Percentiles rank a stretch among this genome's conserved stretches.
Evolutionary conservation across 768 basidiomycete genomes (phyloP).

Genomic region (Mycena crocata): DNA sequence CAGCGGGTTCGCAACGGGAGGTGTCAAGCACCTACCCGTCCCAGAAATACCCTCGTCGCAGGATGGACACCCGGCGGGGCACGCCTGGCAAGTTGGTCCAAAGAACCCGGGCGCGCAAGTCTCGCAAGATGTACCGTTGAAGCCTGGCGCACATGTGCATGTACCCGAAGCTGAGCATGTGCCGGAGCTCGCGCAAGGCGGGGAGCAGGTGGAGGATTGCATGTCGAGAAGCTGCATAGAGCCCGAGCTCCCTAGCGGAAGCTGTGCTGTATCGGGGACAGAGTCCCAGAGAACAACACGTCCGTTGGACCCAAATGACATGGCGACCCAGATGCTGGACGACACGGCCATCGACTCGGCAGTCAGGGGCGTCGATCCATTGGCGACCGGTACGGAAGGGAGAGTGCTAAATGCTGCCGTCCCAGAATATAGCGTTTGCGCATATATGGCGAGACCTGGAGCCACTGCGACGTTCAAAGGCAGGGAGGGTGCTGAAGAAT

Average conservation of each 20-base stretch:
- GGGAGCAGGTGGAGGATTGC: constrained; percentile 80
- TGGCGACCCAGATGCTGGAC: constrained; percentile 73
- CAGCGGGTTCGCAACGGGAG: constrained; percentile 62
- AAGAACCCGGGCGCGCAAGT: constrained; percentile 80
- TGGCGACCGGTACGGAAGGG: constrained; percentile 59
- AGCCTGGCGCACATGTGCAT: constrained; percentile 80
- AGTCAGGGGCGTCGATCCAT: constrained; percentile 61
- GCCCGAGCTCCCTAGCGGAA: constrained; percentile 62
- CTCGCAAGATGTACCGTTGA: constrained; percentile 85
- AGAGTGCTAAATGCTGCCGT: constrained; percentile 69
- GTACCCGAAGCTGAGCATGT: constrained; percentile 77
- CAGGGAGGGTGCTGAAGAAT: constrained; percentile 65
- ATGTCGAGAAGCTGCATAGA: constrained; percentile 75
- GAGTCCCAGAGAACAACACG: constrained; percentile 84
- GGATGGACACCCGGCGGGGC: constrained; percentile 72
- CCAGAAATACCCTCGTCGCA: constrained; percentile 89
- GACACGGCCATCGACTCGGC: constrained; percentile 77
- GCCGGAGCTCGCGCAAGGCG: constrained; percentile 79
- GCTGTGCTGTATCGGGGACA: constrained; percentile 78
- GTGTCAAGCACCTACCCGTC: constrained; percentile 74
- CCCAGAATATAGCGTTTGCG: constrained; percentile 73
- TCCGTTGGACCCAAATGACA: constrained; percentile 64
- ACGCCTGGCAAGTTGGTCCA: constrained; percentile 76
- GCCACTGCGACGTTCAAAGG: constrained; percentile 76
- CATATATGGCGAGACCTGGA: constrained; percentile 76